Evolutionary conservation across 768 basidiomycete genomes (phyloP).

Genomic region (Psilocybe subaeruginosa): DNA sequence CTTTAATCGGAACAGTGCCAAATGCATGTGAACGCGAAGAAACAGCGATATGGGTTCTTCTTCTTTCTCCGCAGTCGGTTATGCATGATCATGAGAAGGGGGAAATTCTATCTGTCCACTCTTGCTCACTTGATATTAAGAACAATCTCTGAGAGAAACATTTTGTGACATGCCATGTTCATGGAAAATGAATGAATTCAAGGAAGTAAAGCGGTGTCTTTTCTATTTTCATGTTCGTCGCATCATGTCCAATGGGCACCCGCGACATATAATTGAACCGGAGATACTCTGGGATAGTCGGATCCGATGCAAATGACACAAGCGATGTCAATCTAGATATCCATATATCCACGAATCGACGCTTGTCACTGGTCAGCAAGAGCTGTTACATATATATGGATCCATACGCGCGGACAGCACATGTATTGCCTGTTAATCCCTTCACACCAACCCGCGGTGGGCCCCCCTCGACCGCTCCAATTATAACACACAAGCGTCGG

Average conservation of each 20-base stretch:
- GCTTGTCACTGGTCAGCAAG: no score
- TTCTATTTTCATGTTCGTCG: not conserved
- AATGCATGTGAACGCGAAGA: constrained; percentile 17
- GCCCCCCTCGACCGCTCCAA: not conserved
- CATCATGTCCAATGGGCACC: constrained; percentile 10
- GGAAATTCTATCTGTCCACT: not conserved
- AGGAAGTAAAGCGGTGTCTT: constrained; percentile 12
- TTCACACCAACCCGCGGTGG: not conserved
- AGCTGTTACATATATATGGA: no score
- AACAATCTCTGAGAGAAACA: not conserved
- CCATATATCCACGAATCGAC: no score
- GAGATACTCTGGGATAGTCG: constrained; percentile 8
- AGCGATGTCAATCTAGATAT: not conserved
- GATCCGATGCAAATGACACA: not conserved
- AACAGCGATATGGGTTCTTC: constrained; percentile 12
- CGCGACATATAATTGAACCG: constrained; percentile 4
- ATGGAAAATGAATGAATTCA: not conserved
- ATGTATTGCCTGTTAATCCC: not conserved
- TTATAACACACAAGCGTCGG: not conserved
- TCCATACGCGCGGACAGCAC: no score
- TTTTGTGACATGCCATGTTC: not conserved
- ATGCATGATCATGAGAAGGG: constrained; percentile 4
- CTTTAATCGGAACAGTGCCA: constrained; percentile 9
- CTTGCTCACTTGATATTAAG: not conserved
- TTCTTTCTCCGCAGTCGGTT: constrained; percentile 16